Base-by-base conservation (phyloP, 352 stramenopile species). In the Blastocystis sp. region DNA sequence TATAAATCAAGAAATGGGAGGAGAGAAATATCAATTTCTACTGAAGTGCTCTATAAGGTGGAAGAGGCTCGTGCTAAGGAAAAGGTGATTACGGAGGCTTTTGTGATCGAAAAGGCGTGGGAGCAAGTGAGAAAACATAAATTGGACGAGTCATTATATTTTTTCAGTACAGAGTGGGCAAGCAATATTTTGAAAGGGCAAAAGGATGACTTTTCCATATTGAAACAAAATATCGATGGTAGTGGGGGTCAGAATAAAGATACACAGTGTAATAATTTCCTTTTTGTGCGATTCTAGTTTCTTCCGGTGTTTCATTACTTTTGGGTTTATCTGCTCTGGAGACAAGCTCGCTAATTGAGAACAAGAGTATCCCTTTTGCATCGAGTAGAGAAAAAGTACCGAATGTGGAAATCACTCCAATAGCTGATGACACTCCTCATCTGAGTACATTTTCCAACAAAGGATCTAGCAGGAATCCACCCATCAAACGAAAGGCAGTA, bases 171-270 rank as follows among this genome's bases (percentile, higher is more conserved):
- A 30, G 7, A 16, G 9, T 79, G 68, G 68, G 68, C 68, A 13
- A 34, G 37, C 2, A 43, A 16, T n/a, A 79, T 79, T 30, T 20
- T 79, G 8, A 56, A 56, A 20, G 68, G 68, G 26, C 8, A 62
- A 34, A 50, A 55, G 16, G 68, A 79, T 79, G 68, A 79, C 41
- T 24, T 55, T 16, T 79, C 68, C 13, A 79, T 79, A 39, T 4
- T 79, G 16, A 56, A 62, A 30, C 16, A 20, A 20, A 79, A 79
- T 16, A n/a, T n/a, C 50, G 20, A 59, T n/a, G 20, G 20, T 13
- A 1, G 11, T n/a, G 20, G 50, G 11, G 2, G 11, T n/a, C 13
- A 59, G 13, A 59, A 59, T 13, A n/a, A n/a, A 13, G 20, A n/a
- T 59, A 59, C 50, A 13, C 50, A 13, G 20, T n/a, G 50, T 59